Evolutionary conservation across 176 grass and related monocot genomes (phyloP).

Genomic region (Carex kokanica): DNA sequence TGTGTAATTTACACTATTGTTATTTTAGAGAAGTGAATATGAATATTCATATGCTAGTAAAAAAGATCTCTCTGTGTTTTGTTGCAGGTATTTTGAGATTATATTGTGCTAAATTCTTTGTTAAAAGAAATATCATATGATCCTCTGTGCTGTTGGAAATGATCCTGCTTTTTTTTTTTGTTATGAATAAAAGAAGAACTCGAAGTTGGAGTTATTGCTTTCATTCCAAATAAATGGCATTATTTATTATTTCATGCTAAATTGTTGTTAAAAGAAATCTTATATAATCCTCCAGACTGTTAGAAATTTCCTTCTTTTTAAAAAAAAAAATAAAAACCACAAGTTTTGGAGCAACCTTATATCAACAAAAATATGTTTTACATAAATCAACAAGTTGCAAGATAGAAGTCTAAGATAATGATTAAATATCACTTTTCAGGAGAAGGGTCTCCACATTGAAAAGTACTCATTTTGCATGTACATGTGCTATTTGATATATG

Average conservation of each 20-base stretch:
- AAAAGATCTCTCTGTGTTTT: neutral
- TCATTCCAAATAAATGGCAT: neutral
- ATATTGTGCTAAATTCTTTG: neutral
- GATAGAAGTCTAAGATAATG: neutral
- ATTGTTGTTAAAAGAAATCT: neutral
- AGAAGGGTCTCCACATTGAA: conserved; percentile 50
- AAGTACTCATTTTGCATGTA: conserved; percentile 81
- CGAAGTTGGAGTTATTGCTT: neutral
- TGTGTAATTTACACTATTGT: neutral
- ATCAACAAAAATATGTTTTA: neutral
- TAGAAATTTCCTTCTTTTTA: neutral
- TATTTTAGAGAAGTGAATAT: neutral
- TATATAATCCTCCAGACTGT: neutral
- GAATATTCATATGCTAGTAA: neutral
- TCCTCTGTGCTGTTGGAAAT: neutral
- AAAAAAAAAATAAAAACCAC: neutral
- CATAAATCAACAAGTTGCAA: conserved; percentile 6
- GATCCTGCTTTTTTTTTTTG: neutral
- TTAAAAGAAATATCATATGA: neutral
- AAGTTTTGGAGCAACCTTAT: neutral
- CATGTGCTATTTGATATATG: conserved; percentile 91
- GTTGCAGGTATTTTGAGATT: neutral
- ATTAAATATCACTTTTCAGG: conserved; percentile 39
- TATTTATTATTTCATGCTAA: neutral
- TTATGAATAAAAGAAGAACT: neutral